Evolutionary conservation across 768 basidiomycete genomes (phyloP).

Genomic region (Amanita subjunquillea): DNA sequence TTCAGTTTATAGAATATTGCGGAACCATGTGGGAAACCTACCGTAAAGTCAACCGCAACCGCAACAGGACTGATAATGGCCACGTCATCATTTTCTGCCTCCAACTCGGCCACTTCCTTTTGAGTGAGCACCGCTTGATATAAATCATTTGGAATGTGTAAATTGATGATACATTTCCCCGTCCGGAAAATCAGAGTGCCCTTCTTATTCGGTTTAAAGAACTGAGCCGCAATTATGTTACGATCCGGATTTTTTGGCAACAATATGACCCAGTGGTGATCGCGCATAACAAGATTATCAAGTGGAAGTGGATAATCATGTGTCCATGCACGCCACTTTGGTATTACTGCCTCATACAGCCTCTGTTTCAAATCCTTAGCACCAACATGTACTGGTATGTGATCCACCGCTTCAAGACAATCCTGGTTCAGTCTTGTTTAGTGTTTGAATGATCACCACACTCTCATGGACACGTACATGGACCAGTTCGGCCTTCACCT

Average conservation of each 20-base stretch:
- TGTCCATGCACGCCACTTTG: conserved; percentile 9
- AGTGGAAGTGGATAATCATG: conserved; percentile 7
- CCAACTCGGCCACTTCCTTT: background rate
- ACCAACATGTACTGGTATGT: conserved; percentile 17
- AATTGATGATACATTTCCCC: background rate
- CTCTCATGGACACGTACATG: background rate
- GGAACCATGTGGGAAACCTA: background rate
- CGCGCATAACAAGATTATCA: background rate
- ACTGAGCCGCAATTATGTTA: conserved; percentile 8
- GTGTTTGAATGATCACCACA: too few species aligned
- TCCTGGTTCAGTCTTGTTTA: conserved; percentile 7
- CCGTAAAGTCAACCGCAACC: background rate
- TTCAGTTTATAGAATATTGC: background rate
- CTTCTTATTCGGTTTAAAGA: conserved; percentile 3
- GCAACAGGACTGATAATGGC: too few species aligned
- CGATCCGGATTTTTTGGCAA: conserved; percentile 4
- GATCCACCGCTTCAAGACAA: conserved; percentile 11
- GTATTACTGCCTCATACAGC: conserved; percentile 9
- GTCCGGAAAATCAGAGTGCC: background rate
- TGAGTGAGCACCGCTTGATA: background rate
- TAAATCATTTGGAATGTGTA: conserved; percentile 6
- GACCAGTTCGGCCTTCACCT: background rate
- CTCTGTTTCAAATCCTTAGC: conserved; percentile 10
- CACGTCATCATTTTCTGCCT: background rate
- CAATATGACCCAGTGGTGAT: background rate